These are phyloP conservation scores for Coemansia interrupta DNA, from an alignment of 192 early-diverging fungal species.

Conservation along the genomic window DNA sequence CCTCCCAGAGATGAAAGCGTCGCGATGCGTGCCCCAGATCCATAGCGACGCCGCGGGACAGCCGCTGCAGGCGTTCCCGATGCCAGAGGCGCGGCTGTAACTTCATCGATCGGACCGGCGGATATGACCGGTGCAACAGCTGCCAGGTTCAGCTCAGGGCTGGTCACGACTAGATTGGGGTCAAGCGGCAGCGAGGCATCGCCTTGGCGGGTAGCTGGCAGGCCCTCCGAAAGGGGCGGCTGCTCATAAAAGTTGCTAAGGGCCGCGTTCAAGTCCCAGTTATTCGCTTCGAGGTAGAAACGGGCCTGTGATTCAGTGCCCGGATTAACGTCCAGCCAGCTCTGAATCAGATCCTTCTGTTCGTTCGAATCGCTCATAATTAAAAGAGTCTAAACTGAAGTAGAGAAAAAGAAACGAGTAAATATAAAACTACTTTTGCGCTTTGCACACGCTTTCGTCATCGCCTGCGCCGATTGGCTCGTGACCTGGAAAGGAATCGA, in stretches of 20 bases:
- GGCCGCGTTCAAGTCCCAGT: constrained; percentile 74
- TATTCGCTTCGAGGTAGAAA: constrained; percentile 72
- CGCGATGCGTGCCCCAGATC: constrained; percentile 45
- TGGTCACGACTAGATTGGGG: constrained; percentile 24
- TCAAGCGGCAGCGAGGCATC: constrained; percentile 40
- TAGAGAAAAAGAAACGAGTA: background rate
- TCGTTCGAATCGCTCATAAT: constrained; percentile 29
- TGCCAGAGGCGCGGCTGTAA: constrained; percentile 6
- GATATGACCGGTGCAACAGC: constrained; percentile 36
- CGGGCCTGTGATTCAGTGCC: constrained; percentile 58
- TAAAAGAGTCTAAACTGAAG: background rate
- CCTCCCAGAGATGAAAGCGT: constrained; percentile 40
- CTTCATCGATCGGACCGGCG: constrained; percentile 18
- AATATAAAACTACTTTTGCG: background rate
- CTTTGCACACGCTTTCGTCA: constrained; percentile 2
- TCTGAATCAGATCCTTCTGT: constrained; percentile 57
- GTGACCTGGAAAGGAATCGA: background rate
- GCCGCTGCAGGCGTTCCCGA: constrained; percentile 18
- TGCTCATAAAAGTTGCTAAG: constrained; percentile 68
- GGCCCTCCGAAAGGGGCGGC: constrained; percentile 51
- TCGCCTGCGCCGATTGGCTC: background rate
- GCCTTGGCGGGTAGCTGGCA: constrained; percentile 26
- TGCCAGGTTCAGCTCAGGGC: constrained; percentile 6
- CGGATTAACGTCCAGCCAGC: constrained; percentile 58
- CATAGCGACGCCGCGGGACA: constrained; percentile 44